A percentile compares a stretch with the other conserved stretches of the same genome.
Evolutionary conservation across 768 basidiomycete species (phyloP).

Genomic region (Lentinula sp.): DNA sequence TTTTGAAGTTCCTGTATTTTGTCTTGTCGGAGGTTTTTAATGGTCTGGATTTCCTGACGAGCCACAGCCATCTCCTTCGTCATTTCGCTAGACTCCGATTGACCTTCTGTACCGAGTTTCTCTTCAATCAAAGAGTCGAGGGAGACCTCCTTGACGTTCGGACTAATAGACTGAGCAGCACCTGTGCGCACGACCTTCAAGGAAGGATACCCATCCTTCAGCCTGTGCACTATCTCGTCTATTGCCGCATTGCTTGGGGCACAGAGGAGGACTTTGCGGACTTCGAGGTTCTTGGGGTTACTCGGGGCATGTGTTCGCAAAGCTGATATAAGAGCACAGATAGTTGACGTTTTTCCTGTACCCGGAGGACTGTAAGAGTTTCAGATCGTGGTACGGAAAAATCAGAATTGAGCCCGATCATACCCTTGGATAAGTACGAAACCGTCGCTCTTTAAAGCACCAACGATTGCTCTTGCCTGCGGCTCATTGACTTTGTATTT

Average conservation of each 20-base stretch:
- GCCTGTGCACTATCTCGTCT: conserved; percentile 86
- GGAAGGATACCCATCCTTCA: conserved; percentile 63
- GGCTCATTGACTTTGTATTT: conserved; percentile 83
- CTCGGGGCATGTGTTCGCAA: conserved; percentile 56
- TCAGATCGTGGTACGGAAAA: neutral
- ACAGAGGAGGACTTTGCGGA: conserved; percentile 77
- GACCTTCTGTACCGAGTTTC: conserved; percentile 45
- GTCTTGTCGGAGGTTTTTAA: conserved; percentile 52
- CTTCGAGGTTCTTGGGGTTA: conserved; percentile 37
- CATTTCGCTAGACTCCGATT: conserved; percentile 40
- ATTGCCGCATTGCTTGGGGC: conserved; percentile 99
- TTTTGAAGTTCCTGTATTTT: conserved; percentile 55
- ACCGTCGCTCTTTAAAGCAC: conserved; percentile 63
- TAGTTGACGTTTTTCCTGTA: conserved; percentile 98
- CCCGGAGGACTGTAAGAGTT: conserved; percentile 73
- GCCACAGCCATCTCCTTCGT: conserved; percentile 52
- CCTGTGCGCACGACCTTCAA: conserved; percentile 92
- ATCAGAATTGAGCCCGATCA: conserved; percentile 11
- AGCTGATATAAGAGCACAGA: conserved; percentile 86
- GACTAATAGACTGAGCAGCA: conserved; percentile 64
- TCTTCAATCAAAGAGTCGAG: conserved; percentile 83
- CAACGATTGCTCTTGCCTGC: conserved; percentile 84
- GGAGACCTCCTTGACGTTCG: conserved; percentile 78
- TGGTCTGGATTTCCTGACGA: conserved; percentile 60
- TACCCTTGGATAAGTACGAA: conserved; percentile 96